phyloP scores from a whole-genome alignment of 495 filamentous ascomycete species.

The Polyplosphaeria fusca region DNA sequence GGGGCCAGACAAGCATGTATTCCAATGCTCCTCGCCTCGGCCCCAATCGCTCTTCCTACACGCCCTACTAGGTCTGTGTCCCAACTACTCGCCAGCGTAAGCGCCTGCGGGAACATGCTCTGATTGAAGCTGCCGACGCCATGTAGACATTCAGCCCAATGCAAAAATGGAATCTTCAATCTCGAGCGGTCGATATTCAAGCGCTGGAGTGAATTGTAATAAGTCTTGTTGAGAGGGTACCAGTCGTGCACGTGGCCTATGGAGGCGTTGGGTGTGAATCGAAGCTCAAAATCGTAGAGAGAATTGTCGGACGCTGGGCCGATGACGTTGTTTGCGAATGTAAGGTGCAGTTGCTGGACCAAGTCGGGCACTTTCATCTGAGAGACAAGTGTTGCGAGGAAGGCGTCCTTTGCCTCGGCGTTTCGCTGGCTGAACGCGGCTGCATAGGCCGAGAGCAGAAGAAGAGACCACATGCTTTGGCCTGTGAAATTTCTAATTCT shows the following conservation, averaged over 20 bases:
- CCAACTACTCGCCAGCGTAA: constrained; percentile 38
- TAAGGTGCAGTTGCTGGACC: constrained; percentile 46
- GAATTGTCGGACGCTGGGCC: constrained; percentile 44
- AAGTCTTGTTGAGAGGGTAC: constrained; percentile 42
- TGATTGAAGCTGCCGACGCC: constrained; percentile 46
- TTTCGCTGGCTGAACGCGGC: background rate
- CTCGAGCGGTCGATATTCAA: constrained; percentile 39
- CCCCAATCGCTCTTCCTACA: constrained; percentile 42
- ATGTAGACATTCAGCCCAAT: constrained; percentile 45
- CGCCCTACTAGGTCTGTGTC: constrained; percentile 43
- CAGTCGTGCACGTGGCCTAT: constrained; percentile 18
- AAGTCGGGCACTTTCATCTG: constrained; percentile 26
- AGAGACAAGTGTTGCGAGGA: constrained; percentile 11
- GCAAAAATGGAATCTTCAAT: constrained; percentile 42
- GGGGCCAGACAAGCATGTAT: constrained; percentile 45
- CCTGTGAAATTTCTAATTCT: background rate
- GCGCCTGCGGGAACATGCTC: constrained; percentile 43
- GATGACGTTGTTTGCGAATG: constrained; percentile 46
- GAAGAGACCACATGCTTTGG: background rate
- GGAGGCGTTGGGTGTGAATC: constrained; percentile 1
- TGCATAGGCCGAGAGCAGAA: background rate
- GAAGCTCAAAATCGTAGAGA: constrained; percentile 38
- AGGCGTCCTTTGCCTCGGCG: constrained; percentile 2
- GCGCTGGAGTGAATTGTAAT: constrained; percentile 43
- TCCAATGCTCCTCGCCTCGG: constrained; percentile 44